Percentiles rank a stretch among this genome's conserved stretches.
Conservation (phyloP, 768 basidiomycete genomes). For the Termitomyces sp. region DNA sequence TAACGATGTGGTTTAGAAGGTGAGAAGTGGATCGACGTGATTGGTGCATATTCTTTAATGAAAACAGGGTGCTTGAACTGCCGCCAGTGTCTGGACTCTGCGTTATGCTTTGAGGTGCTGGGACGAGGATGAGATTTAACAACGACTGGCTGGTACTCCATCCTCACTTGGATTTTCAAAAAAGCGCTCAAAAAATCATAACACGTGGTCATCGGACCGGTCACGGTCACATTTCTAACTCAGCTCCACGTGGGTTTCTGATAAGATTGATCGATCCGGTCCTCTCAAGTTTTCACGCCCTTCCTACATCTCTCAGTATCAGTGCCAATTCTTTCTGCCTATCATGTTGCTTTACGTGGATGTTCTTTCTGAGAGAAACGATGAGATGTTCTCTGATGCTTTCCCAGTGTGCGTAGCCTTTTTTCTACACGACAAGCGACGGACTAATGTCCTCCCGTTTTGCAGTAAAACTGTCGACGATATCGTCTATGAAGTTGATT, state of each 20-base stretch:
- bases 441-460: conserved; percentile 5
- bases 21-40: conserved; percentile 92
- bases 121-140: conserved; percentile 55
- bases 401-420: conserved; percentile 64
- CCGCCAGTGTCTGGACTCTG: conserved; percentile 84
- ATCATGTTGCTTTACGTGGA: conserved; percentile 75
- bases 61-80: conserved; percentile 89
- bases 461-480: conserved; percentile 73
- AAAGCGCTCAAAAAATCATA: conserved; percentile 11
- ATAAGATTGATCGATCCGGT: conserved; percentile 25
- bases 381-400: conserved; percentile 95
- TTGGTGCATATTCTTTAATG: conserved; percentile 94
- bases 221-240: conserved; percentile 12
- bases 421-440: background rate
- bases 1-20: conserved; percentile 86
- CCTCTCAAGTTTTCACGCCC: conserved; percentile 13
- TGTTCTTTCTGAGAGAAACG: conserved; percentile 50
- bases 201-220: conserved; percentile 16
- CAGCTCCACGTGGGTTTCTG: conserved; percentile 8
- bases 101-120: conserved; percentile 51
- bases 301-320: background rate
- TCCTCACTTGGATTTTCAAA: conserved; percentile 18
- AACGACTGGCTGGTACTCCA: conserved; percentile 81
- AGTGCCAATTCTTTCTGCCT: conserved; percentile 4
- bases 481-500: conserved; percentile 86